Base-by-base conservation (phyloP, 495 filamentous ascomycete species). In the Corynascus novoguineensis region DNA sequence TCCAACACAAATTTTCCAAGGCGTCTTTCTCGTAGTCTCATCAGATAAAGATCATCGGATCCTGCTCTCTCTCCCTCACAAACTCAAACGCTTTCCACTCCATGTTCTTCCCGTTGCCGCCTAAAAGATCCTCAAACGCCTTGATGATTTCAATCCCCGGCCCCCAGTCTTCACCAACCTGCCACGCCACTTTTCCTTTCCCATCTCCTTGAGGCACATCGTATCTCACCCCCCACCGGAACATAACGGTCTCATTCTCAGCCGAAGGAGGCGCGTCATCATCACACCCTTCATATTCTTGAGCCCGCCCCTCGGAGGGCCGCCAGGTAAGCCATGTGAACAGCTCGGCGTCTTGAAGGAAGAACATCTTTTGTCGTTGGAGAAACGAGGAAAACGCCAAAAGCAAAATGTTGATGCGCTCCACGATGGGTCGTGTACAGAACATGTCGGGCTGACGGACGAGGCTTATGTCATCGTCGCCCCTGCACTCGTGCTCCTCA, bases 401-500 rank as follows among this genome's bases (percentile, higher is more conserved):
- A 17, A 50, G 31, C 31, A 50, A 25, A 24, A 21, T 29, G 17
- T 24, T 37, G 31, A 50, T 50, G 4, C 47, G 47, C 8, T 50
- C 47, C 29, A 3, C 21, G 31, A 34, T 35, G 31, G 47, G 47
- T 0, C 19, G 19, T 1, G n/a, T 24, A 7, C 47, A 31, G 31
- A 50, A 50, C 31, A 50, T 37, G 47, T 50, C 47, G 1, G 45
- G 25, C 3, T 5, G 3, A 15, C 45, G 45, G n/a, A 12, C 2
- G 2, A 14, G 0, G 19, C 0, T 15, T 24, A 50, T 24, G 17
- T 50, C 29, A 9, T 22, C 47, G 3, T 35, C 29, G 19, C 12
- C 47, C 11, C 0, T 0, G 47, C 35, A 35, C 29, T 67, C 59
- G 5, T 69, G 60, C 48, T 65, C 55, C 60, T 69, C 66, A 49